phyloP scores from a whole-genome alignment of 2,329 filamentous ascomycete species.

The Magnaporthiopsis poae region DNA sequence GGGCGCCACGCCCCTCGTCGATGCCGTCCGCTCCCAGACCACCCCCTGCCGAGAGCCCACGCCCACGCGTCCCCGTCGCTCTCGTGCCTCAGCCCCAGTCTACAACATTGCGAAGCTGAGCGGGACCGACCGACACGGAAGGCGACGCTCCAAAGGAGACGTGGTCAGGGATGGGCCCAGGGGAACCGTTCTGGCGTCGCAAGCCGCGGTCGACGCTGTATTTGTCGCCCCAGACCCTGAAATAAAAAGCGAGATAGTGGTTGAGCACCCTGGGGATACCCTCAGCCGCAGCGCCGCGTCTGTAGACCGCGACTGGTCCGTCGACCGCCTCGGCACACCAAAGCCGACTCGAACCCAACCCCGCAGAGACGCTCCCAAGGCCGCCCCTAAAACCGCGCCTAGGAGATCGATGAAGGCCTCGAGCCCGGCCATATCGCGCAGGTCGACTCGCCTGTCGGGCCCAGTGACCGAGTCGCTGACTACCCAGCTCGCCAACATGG shows the following conservation, averaged over 20 bases:
- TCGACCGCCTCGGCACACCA: conserved; percentile 26
- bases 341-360: conserved; percentile 10
- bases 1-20: conserved; percentile 1
- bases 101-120: conserved; percentile 59
- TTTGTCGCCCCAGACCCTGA: conserved; percentile 16
- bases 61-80: conserved; percentile 42
- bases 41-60: conserved; percentile 11
- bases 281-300: conserved; percentile 35
- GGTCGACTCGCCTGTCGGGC: conserved; percentile 35
- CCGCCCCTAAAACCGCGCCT: conserved; percentile 21
- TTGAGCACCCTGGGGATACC: conserved; percentile 12
- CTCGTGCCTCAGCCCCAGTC: conserved; percentile 44
- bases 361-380: background rate
- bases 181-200: conserved; percentile 7
- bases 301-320: conserved; percentile 34
- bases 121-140: conserved; percentile 52
- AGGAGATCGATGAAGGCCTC: conserved; percentile 24
- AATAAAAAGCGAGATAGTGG: conserved; percentile 17
- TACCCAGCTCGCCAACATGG: conserved; percentile 41
- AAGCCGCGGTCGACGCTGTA: background rate
- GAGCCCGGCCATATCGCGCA: conserved; percentile 23
- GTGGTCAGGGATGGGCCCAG: conserved; percentile 33
- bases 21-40: conserved; percentile 4
- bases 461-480: conserved; percentile 33
- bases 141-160: conserved; percentile 43